Conservation (phyloP, 768 basidiomycete genomes). For the Pholiota microspora region DNA sequence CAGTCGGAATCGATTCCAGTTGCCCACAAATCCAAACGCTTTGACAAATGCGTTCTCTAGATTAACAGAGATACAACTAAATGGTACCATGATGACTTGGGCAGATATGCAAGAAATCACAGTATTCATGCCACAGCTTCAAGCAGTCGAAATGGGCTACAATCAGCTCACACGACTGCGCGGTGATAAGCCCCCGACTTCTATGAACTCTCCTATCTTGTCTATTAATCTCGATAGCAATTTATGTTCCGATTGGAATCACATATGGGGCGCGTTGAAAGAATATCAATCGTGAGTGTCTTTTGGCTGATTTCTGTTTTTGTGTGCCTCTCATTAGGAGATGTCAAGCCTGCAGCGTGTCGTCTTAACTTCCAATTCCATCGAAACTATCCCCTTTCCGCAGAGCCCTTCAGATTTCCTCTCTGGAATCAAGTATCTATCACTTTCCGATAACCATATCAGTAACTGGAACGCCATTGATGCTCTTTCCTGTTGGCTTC, state of each 20-base stretch:
- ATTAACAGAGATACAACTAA: slow-evolving; percentile 70
- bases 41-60: slow-evolving; percentile 43
- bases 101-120: slow-evolving; percentile 54
- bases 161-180: slow-evolving; percentile 49
- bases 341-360: slow-evolving; percentile 59
- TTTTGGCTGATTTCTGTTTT: slow-evolving; percentile 11
- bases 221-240: slow-evolving; percentile 75
- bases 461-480: slow-evolving; percentile 63
- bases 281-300: slow-evolving; percentile 45
- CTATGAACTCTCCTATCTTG: slow-evolving; percentile 32
- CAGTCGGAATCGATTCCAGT: slow-evolving; percentile 68
- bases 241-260: slow-evolving; percentile 52
- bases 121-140: slow-evolving; percentile 51
- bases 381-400: slow-evolving; percentile 49
- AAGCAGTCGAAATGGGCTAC: slow-evolving; percentile 66
- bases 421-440: slow-evolving; percentile 51
- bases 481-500: slow-evolving; percentile 66
- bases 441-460: slow-evolving; percentile 62
- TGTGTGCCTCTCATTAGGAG: slow-evolving; percentile 17
- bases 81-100: slow-evolving; percentile 73
- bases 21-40: slow-evolving; percentile 28
- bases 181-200: slow-evolving; percentile 16
- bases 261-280: slow-evolving; percentile 42
- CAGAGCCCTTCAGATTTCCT: slow-evolving; percentile 22
- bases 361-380: slow-evolving; percentile 61